Conservation (phyloP, 2,329 filamentous ascomycete species). For the Colletotrichum sp. region DNA sequence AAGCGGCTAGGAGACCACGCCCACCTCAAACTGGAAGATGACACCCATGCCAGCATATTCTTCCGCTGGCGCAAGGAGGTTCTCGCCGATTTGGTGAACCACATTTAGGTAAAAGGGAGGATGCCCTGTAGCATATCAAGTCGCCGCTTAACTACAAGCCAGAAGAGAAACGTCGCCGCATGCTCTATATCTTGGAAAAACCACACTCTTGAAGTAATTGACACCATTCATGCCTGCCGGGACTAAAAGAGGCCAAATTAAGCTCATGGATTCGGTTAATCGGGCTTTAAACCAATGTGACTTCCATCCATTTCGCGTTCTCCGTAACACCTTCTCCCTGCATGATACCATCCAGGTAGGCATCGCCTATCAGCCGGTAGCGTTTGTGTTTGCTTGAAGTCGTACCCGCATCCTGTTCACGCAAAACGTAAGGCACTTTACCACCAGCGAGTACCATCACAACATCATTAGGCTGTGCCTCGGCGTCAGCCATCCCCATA, state of each 20-base stretch:
- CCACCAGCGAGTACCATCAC: neutral
- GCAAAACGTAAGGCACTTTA: neutral
- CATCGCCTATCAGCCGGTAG: neutral
- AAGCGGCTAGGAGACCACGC: constrained; percentile 2
- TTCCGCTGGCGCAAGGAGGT: constrained; percentile 5
- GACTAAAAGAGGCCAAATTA: too few species aligned
- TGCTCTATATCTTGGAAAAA: too few species aligned
- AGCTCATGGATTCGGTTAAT: too few species aligned
- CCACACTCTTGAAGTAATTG: too few species aligned
- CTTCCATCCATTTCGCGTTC: rapidly evolving
- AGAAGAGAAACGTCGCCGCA: neutral
- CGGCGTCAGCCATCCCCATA: neutral
- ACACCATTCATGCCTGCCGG: too few species aligned
- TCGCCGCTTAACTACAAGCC: neutral
- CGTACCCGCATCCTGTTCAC: neutral
- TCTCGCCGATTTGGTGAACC: neutral
- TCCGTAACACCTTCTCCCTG: rapidly evolving
- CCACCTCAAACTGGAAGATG: constrained; percentile 5
- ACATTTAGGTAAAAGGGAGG: neutral
- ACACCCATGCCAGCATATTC: constrained; percentile 20
- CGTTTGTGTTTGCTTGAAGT: neutral
- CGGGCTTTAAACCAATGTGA: neutral
- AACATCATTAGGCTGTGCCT: neutral
- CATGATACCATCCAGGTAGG: neutral
- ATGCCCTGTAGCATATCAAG: neutral